Base-by-base conservation (phyloP, 1,284 basidiomycete species). In the Ustilago lituana region DNA sequence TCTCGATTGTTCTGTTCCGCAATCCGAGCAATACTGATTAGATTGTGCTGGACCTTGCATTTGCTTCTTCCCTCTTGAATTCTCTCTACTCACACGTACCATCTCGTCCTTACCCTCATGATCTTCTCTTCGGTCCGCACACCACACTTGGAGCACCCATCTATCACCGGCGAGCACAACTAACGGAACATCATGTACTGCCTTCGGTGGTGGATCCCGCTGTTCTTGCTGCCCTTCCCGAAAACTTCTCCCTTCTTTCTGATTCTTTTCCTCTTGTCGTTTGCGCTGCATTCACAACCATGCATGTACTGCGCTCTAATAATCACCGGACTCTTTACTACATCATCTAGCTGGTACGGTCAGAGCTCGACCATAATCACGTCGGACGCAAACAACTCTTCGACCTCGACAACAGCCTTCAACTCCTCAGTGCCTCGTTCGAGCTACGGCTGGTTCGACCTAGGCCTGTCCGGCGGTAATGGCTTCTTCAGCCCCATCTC, bases 261-360 rank as follows among this genome's bases (percentile, higher is more conserved):
- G 26, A 35, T 77, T 32, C 64, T 79, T 23, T 79, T 79, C 47
- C 56, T 77, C 36, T 37, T 76, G 39, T 73, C 73, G 23, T 77
- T 77, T 33, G 52, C 73, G 10, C 51, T 77, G 48, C 73, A 75
- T 40, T 73, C 75, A 5, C 71, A 73, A 27, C 77, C 77, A 31
- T 79, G 77, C 66, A 60, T 74, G 26, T 79, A 77, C 51, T 79
- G 77, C 50, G 71, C 71, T 3, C 63, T 68, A 20, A 79, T 79
- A 29, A 55, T 79, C 39, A 51, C 65, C 6, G 69, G 68, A 6
- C 67, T 79, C 15, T 68, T 79, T 38, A 38, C 61, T n/a, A 73
- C 73, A 2, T 77, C 75, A 0, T 56, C 60, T 29, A 73, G 71
- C 49, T 77, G 73, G 70, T 67, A 70, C 40, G 37, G 47, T 0